A percentile compares a stretch with the other conserved stretches of the same genome.
phyloP scores from a whole-genome alignment of 1,139 yeast genomes.

The Arxiozyma slooffiae region DNA sequence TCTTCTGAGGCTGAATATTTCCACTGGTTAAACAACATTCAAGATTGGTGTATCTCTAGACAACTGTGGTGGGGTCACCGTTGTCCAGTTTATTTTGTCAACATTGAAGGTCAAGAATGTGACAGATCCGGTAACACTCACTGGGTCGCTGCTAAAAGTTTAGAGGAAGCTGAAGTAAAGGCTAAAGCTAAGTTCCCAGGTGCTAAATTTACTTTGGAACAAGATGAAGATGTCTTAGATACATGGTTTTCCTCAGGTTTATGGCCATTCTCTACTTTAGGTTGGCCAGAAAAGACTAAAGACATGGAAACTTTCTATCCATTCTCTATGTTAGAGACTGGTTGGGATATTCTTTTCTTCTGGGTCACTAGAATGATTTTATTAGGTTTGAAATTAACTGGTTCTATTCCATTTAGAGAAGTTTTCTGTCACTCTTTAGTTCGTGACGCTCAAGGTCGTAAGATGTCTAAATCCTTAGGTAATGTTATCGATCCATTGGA shows the following conservation, averaged over 20 bases:
- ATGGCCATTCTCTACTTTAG: conserved; percentile 95
- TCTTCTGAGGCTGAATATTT: conserved; percentile 86
- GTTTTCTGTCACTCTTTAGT: conserved; percentile 97
- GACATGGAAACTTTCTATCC: conserved; percentile 80
- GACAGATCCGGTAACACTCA: conserved; percentile 50
- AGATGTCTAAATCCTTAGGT: conserved; percentile 96
- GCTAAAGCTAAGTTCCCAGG: conserved; percentile 68
- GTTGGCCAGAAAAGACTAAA: conserved; percentile 79
- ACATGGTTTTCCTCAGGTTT: conserved; percentile 98
- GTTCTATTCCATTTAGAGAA: conserved; percentile 85
- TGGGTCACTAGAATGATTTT: conserved; percentile 98
- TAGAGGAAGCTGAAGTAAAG: conserved; percentile 75
- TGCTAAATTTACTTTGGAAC: conserved; percentile 64
- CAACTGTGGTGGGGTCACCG: conserved; percentile 99
- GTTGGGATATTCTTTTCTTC: conserved; percentile 98
- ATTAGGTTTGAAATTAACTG: conserved; percentile 82
- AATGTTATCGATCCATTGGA: conserved; percentile 94
- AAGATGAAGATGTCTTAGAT: conserved; percentile 96
- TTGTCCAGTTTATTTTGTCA: conserved; percentile 89
- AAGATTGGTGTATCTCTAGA: conserved; percentile 99
- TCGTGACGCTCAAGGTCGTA: conserved; percentile 98
- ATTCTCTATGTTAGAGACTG: conserved; percentile 90
- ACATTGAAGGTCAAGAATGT: conserved; percentile 57
- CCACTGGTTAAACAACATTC: conserved; percentile 93
- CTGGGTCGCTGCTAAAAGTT: conserved; percentile 86